These are phyloP conservation scores for Gliomastix tumulicola DNA, from an alignment of 2,329 filamentous ascomycete species.

Conservation along the genomic window DNA sequence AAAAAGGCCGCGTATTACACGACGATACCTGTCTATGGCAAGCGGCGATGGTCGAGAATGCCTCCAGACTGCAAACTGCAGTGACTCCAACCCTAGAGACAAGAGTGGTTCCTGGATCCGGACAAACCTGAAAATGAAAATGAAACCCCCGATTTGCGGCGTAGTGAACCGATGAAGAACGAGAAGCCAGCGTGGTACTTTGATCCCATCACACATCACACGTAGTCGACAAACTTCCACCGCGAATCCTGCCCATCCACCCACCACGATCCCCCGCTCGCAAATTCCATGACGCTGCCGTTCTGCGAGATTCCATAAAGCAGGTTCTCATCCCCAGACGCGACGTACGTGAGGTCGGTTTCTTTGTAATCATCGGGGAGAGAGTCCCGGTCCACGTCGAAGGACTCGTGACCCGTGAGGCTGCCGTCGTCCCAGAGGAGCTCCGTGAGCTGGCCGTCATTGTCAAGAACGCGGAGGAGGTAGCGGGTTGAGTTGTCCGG, in stretches of 20 bases:
- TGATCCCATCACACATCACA: too few relatives aligned
- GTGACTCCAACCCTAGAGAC: too few relatives aligned
- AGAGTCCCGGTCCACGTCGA: background rate
- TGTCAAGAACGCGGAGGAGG: conserved; percentile 4
- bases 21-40: too few relatives aligned
- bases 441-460: conserved; percentile 2
- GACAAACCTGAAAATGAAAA: too few relatives aligned
- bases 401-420: background rate
- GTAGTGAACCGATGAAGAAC: too few relatives aligned
- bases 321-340: background rate
- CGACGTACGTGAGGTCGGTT: conserved; percentile 2
- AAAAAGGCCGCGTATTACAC: too few relatives aligned
- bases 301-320: conserved; percentile 4
- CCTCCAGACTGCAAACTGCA: too few relatives aligned
- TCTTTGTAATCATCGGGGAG: background rate
- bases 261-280: conserved; percentile 4
- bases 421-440: background rate
- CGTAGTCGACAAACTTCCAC: conserved; percentile 5
- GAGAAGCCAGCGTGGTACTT: too few relatives aligned
- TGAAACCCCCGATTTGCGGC: too few relatives aligned
- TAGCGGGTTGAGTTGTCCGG: background rate
- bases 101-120: too few relatives aligned
- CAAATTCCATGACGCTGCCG: conserved; percentile 4
- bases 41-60: too few relatives aligned
- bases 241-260: background rate